Evolutionary conservation across 805 yeast genomes (phyloP).

Genomic region (Cyberlindnera americana): DNA sequence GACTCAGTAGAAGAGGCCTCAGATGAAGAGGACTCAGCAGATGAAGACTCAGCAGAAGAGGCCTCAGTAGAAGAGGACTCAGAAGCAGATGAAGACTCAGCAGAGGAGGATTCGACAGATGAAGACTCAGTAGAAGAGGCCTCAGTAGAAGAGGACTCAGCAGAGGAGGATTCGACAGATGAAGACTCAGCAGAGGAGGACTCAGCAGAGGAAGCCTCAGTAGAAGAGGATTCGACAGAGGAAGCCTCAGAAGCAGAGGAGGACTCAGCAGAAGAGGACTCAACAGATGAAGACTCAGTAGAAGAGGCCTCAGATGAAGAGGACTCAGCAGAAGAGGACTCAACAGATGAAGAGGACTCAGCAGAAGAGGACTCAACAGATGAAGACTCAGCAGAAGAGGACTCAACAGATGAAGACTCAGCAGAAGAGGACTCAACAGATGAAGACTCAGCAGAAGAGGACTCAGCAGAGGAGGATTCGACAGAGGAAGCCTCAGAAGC

Average conservation of each 20-base stretch:
- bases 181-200: conserved; percentile 1
- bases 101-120: not conserved
- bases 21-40: conserved; percentile 10
- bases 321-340: not conserved
- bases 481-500: not conserved
- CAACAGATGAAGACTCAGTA: conserved; percentile 3
- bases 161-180: not conserved
- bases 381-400: conserved; percentile 9
- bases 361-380: conserved; percentile 1
- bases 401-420: not conserved
- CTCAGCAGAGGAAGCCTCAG: conserved; percentile 9
- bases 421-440: conserved; percentile 1
- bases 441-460: not conserved
- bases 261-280: conserved; percentile 1
- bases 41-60: not conserved
- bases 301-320: conserved; percentile 5
- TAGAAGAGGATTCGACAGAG: not conserved
- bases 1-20: not conserved
- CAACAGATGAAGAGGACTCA: not conserved
- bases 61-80: conserved; percentile 11
- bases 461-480: conserved; percentile 9
- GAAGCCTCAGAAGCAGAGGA: not conserved
- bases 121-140: conserved; percentile 9
- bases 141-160: not conserved
- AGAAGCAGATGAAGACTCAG: not conserved